phyloP scores from a whole-genome alignment of 2,329 filamentous ascomycete species.

The Aspergillus tubingensis region DNA sequence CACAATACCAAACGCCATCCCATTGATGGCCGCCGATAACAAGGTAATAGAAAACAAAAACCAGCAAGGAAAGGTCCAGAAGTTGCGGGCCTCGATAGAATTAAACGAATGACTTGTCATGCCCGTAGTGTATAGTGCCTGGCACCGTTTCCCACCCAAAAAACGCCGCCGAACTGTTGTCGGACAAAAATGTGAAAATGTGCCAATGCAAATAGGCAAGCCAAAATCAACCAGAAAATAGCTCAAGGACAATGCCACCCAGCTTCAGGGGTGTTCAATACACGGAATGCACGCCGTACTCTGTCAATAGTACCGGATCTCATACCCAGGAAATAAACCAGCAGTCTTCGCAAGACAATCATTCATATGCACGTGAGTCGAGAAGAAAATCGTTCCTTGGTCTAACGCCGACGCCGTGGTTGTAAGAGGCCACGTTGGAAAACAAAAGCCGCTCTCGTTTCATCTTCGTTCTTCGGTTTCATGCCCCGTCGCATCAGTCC shows the following conservation, averaged over 20 bases:
- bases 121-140: slow-evolving; percentile 2
- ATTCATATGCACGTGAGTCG: slow-evolving; percentile 27
- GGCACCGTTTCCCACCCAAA: background rate
- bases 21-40: background rate
- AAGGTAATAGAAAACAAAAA: background rate
- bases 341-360: slow-evolving; percentile 18
- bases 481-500: slow-evolving; percentile 26
- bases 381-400: slow-evolving; percentile 12
- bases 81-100: background rate
- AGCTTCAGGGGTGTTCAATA: slow-evolving; percentile 11
- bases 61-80: background rate
- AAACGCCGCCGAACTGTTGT: background rate
- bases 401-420: slow-evolving; percentile 24
- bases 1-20: slow-evolving; percentile 2
- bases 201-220: background rate
- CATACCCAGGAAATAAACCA: slow-evolving; percentile 16
- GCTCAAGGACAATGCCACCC: slow-evolving; percentile 1
- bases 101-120: background rate
- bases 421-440: background rate
- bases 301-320: slow-evolving; percentile 9
- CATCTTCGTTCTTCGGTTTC: background rate
- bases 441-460: slow-evolving; percentile 9
- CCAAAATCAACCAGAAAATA: background rate
- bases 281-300: slow-evolving; percentile 18
- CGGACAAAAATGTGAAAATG: background rate